Evolutionary conservation across 139 green algal species (phyloP).

Genomic region (Chlorella sp.): DNA sequence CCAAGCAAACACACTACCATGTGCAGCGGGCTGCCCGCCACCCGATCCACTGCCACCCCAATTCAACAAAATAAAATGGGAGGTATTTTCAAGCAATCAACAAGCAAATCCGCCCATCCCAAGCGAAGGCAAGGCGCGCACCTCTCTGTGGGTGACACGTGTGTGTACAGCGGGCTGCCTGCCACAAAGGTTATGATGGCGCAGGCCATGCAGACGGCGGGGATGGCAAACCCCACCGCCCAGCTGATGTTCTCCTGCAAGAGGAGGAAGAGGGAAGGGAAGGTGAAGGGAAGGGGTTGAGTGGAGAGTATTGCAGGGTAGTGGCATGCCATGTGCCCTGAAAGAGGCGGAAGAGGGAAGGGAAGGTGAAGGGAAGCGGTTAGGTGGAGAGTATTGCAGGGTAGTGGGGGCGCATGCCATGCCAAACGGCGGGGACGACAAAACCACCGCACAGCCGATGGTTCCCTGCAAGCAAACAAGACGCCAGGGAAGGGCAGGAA

Average conservation of each 20-base stretch:
- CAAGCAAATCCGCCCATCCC: too few relatives aligned
- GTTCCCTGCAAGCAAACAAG: too few relatives aligned
- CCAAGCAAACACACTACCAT: conserved; percentile 19
- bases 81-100: too few relatives aligned
- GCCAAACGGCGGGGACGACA: conserved; percentile 76
- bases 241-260: conserved; percentile 77
- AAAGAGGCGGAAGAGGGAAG: too few relatives aligned
- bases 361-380: too few relatives aligned
- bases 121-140: conserved; percentile 4
- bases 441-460: too few relatives aligned
- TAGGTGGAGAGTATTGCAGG: too few relatives aligned
- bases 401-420: conserved; percentile 82
- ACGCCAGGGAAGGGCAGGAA: too few relatives aligned
- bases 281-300: background rate
- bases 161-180: conserved; percentile 65
- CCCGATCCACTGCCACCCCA: too few relatives aligned
- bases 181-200: conserved; percentile 84
- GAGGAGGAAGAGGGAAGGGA: background rate
- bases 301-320: too few relatives aligned
- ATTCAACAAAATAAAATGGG: too few relatives aligned
- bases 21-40: conserved; percentile 66
- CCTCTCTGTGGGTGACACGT: conserved; percentile 80
- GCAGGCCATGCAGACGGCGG: conserved; percentile 80
- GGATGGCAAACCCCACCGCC: conserved; percentile 90
- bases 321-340: too few relatives aligned